Evolutionary conservation across 2,329 filamentous ascomycete species (phyloP).

Genomic region (Pseudogymnoascus sp.): DNA sequence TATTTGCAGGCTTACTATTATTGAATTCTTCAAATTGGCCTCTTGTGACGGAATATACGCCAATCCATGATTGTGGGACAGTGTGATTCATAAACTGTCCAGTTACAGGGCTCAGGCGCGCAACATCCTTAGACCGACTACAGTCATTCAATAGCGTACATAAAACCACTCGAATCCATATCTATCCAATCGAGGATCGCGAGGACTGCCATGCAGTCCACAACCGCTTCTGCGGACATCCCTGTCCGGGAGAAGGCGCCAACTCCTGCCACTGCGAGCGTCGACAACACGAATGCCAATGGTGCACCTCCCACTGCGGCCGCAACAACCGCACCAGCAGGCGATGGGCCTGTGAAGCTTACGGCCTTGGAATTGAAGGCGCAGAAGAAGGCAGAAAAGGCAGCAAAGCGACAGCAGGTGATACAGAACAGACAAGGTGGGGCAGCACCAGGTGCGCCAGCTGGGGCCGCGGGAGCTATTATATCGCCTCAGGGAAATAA

Average conservation of each 20-base stretch:
- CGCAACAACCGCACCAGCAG: not conserved
- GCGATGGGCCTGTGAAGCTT: conserved; percentile 42
- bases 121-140: conserved; percentile 1
- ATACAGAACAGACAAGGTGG: conserved; percentile 43
- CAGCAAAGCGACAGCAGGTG: conserved; percentile 67
- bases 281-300: conserved; percentile 7
- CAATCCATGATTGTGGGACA: not conserved
- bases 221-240: not conserved
- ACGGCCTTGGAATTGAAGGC: conserved; percentile 79
- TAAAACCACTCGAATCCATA: not conserved
- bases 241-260: conserved; percentile 2
- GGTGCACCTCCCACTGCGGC: not conserved
- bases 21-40: not conserved
- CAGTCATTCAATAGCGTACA: not conserved
- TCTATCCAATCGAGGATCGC: not conserved
- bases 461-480: conserved; percentile 16
- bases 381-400: conserved; percentile 83
- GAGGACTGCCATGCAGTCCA: conserved; percentile 1
- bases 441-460: conserved; percentile 25
- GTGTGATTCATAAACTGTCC: not conserved
- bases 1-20: not conserved
- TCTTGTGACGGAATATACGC: not conserved
- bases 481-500: conserved; percentile 23
- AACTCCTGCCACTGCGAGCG: not conserved
- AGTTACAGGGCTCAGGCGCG: not conserved